phyloP scores from a whole-genome alignment of 1,284 basidiomycete species.

The Rhodotorula sp. region DNA sequence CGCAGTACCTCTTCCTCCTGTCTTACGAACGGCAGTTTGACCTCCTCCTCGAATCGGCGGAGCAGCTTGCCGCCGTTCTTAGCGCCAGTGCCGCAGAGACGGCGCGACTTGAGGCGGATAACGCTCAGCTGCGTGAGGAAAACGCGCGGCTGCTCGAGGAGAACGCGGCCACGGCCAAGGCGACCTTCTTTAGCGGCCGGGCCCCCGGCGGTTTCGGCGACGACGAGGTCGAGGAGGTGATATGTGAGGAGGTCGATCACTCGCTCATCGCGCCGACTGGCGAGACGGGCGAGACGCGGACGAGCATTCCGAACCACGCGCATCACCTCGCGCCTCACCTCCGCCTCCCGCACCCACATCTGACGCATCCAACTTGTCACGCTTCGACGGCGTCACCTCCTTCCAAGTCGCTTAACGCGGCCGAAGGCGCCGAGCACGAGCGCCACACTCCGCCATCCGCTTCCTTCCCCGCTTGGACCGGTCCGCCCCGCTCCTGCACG shows the following conservation, averaged over 20 bases:
- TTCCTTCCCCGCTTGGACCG: no score
- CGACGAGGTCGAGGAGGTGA: constrained; percentile 14
- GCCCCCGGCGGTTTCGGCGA: constrained; percentile 25
- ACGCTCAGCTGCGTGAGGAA: not conserved
- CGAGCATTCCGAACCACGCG: no score
- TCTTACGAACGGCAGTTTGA: constrained; percentile 36
- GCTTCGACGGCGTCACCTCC: no score
- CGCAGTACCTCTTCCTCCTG: constrained; percentile 34
- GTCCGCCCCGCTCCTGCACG: not conserved
- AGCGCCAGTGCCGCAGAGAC: constrained; percentile 1
- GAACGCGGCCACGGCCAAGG: not conserved
- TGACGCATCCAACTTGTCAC: not conserved
- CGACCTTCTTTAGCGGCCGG: not conserved
- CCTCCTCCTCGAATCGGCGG: constrained; percentile 26
- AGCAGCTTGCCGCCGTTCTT: constrained; percentile 15
- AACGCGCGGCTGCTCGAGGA: not conserved
- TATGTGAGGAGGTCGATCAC: not conserved
- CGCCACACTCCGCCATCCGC: not conserved
- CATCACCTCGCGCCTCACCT: not conserved
- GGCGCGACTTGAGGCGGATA: not conserved
- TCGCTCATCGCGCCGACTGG: no score
- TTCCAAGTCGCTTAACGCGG: no score
- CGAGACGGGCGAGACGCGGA: no score
- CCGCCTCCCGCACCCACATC: not conserved
- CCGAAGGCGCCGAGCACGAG: no score